Percentiles rank a stretch among this genome's conserved stretches.
phyloP scores from a whole-genome alignment of 495 filamentous ascomycete genomes.

The Penicillium taxi region DNA sequence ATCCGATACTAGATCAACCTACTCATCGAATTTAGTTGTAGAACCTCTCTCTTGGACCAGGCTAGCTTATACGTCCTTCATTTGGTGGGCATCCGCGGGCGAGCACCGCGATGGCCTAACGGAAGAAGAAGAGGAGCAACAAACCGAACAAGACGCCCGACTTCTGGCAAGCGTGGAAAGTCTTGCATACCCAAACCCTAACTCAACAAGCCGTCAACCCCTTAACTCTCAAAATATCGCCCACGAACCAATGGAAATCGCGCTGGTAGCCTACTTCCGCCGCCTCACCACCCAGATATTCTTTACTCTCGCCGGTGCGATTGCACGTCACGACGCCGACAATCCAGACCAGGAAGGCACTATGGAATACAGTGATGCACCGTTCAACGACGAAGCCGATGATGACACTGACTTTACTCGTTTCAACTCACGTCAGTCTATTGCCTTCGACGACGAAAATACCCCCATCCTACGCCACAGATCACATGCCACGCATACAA shows the following conservation, averaged over 20 bases:
- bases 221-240: slow-evolving; percentile 29
- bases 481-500: slow-evolving; percentile 5
- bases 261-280: slow-evolving; percentile 87
- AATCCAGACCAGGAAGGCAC: slow-evolving; percentile 19
- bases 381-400: slow-evolving; percentile 13
- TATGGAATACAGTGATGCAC: slow-evolving; percentile 7
- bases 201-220: slow-evolving; percentile 35
- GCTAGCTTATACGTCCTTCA: slow-evolving; percentile 82
- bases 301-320: slow-evolving; percentile 50
- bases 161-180: slow-evolving; percentile 37
- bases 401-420: slow-evolving; percentile 17
- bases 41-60: slow-evolving; percentile 84
- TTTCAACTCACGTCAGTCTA: slow-evolving; percentile 24
- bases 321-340: slow-evolving; percentile 48
- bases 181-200: slow-evolving; percentile 22
- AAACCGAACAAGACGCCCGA: slow-evolving; percentile 36
- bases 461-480: slow-evolving; percentile 23
- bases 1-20: slow-evolving; percentile 39
- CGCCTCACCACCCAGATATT: slow-evolving; percentile 69
- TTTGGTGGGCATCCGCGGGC: slow-evolving; percentile 97
- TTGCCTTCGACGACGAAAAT: slow-evolving; percentile 21
- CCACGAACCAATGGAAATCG: slow-evolving; percentile 52
- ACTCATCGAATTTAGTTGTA: slow-evolving; percentile 47
- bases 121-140: slow-evolving; percentile 38
- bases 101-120: slow-evolving; percentile 56